These are phyloP conservation scores for Boechera stricta DNA, from an alignment of 345 rosid species.

Conservation along the genomic window DNA sequence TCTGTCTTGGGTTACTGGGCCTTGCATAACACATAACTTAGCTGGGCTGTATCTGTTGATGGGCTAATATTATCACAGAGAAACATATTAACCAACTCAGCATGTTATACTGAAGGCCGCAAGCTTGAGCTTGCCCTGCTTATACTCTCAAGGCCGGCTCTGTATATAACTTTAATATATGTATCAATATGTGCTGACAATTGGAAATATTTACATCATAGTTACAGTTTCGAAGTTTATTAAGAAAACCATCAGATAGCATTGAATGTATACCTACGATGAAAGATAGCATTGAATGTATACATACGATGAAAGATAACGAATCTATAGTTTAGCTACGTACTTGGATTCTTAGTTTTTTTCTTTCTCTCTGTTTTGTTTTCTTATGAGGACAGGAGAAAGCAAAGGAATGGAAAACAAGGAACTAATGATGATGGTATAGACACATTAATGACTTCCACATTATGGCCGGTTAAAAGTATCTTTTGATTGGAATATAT, in stretches of 20 bases:
- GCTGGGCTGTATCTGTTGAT: no score
- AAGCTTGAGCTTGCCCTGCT: no score
- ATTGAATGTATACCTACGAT: background rate
- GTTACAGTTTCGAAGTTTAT: slow-evolving; percentile 6
- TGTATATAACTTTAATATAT: no score
- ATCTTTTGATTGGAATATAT: background rate
- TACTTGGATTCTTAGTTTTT: slow-evolving; percentile 1
- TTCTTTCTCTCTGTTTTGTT: background rate
- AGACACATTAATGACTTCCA: slow-evolving; percentile 20
- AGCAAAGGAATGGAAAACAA: background rate
- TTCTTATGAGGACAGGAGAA: background rate
- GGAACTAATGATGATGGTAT: slow-evolving; percentile 12
- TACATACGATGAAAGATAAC: no score
- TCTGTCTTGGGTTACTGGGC: no score
- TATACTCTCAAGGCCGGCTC: no score
- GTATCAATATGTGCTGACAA: background rate
- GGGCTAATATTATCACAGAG: no score
- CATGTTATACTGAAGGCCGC: no score
- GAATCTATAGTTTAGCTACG: background rate
- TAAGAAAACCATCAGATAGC: background rate
- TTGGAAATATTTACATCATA: background rate
- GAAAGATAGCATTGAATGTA: background rate
- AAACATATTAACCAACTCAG: no score
- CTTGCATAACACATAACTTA: no score
- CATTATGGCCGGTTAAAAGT: slow-evolving; percentile 28